These are phyloP conservation scores for Flaveria ramosissima DNA, from an alignment of 129 eudicot genomes.

Conservation along the genomic window DNA sequence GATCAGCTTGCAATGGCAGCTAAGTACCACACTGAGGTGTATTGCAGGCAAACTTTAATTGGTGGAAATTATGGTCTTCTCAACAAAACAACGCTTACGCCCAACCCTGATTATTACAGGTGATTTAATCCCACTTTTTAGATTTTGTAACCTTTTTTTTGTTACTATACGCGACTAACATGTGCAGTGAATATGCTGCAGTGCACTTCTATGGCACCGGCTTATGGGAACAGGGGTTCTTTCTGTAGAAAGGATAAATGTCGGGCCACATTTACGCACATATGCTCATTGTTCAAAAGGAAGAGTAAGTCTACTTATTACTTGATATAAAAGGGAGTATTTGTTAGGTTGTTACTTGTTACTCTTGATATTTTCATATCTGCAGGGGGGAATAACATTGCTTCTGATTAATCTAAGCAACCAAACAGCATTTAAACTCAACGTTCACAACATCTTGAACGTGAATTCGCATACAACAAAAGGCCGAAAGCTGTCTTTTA, in stretches of 20 bases:
- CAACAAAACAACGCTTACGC: constrained; percentile 60
- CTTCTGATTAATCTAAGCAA: constrained; percentile 89
- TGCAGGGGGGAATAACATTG: constrained; percentile 74
- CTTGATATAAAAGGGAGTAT: not conserved
- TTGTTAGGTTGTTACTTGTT: not conserved
- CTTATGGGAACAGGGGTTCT: constrained; percentile 94
- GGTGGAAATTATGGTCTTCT: constrained; percentile 97
- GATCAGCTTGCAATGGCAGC: constrained; percentile 97
- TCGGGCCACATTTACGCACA: constrained; percentile 74
- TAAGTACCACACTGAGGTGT: constrained; percentile 68
- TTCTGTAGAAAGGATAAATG: constrained; percentile 54
- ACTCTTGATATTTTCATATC: constrained; percentile 4
- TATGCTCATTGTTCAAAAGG: constrained; percentile 93
- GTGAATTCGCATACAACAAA: constrained; percentile 25
- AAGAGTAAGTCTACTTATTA: constrained; percentile 52
- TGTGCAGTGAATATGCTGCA: constrained; percentile 24
- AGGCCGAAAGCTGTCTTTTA: constrained; percentile 31
- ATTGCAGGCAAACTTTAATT: constrained; percentile 85
- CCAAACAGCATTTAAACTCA: constrained; percentile 57
- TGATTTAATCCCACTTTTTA: constrained; percentile 7
- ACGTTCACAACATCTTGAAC: constrained; percentile 41
- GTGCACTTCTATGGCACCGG: constrained; percentile 85
- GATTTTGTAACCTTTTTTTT: not conserved
- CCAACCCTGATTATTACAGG: constrained; percentile 97
- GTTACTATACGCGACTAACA: constrained; percentile 8